phyloP scores from a whole-genome alignment of 1,284 basidiomycete genomes.

The Sphagnurus paluster region DNA sequence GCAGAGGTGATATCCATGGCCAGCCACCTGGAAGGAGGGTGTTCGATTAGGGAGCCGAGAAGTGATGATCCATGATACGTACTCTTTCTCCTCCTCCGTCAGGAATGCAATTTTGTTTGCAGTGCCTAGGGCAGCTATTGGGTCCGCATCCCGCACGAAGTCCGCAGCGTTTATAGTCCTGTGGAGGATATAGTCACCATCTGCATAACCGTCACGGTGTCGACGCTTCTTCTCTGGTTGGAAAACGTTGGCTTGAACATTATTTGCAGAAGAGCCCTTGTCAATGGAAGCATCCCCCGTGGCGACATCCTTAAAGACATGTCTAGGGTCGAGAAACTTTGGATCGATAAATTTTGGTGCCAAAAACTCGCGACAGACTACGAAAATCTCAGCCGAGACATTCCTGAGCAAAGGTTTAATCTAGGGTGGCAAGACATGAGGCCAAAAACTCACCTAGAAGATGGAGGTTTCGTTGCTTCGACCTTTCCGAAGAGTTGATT shows the following conservation, averaged over 20 bases:
- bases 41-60: slow-evolving; percentile 2
- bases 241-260: slow-evolving; percentile 87
- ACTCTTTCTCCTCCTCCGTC: slow-evolving; percentile 85
- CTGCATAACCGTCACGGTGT: slow-evolving; percentile 93
- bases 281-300: slow-evolving; percentile 49
- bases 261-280: slow-evolving; percentile 54
- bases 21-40: slow-evolving; percentile 53
- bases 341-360: slow-evolving; percentile 97
- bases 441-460: slow-evolving; percentile 75
- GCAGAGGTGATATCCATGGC: slow-evolving; percentile 70
- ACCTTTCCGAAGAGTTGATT: slow-evolving; percentile 95
- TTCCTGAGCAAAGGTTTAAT: slow-evolving; percentile 57
- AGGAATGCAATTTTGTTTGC: slow-evolving; percentile 85
- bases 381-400: slow-evolving; percentile 99
- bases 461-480: slow-evolving; percentile 98
- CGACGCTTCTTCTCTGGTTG: slow-evolving; percentile 96
- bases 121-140: slow-evolving; percentile 80
- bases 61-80: slow-evolving; percentile 25
- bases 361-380: slow-evolving; percentile 95
- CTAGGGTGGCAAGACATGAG: slow-evolving; percentile 7
- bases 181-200: slow-evolving; percentile 93
- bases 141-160: slow-evolving; percentile 74
- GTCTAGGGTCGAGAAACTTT: slow-evolving; percentile 96
- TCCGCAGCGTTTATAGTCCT: slow-evolving; percentile 73
- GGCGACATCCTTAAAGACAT: slow-evolving; percentile 94